phyloP scores from a whole-genome alignment of 2,329 filamentous ascomycete genomes.

The Beauveria medogensis region DNA sequence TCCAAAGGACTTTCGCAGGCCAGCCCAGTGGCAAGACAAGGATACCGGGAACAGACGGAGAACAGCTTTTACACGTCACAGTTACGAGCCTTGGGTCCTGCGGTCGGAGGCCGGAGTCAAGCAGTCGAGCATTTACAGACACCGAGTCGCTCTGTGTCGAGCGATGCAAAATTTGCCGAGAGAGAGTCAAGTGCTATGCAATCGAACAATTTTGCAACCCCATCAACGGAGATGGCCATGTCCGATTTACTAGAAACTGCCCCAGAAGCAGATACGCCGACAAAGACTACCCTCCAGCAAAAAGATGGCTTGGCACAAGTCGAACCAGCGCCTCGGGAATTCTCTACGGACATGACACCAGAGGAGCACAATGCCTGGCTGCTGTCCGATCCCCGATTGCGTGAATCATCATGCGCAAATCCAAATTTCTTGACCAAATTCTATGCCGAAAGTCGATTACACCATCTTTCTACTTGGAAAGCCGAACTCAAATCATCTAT shows the following conservation, averaged over 20 bases:
- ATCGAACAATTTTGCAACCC: background rate
- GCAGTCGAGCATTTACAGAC: conserved; percentile 21
- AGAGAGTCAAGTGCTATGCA: conserved; percentile 12
- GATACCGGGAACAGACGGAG: conserved; percentile 76
- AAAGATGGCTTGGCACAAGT: too few relatives aligned
- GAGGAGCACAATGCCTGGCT: conserved; percentile 89
- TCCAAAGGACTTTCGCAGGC: conserved; percentile 60
- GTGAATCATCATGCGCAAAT: conserved; percentile 85
- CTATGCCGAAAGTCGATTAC: conserved; percentile 88
- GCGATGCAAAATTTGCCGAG: background rate
- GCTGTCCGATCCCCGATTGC: conserved; percentile 73
- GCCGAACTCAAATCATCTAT: conserved; percentile 84
- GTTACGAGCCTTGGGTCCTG: conserved; percentile 37
- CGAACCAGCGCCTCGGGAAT: conserved; percentile 5
- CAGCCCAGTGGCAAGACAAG: conserved; percentile 45
- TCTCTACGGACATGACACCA: conserved; percentile 63
- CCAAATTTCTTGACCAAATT: conserved; percentile 91
- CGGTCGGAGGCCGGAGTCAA: conserved; percentile 22
- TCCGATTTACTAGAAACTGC: conserved; percentile 13
- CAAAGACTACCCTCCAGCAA: background rate
- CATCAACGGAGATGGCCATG: background rate
- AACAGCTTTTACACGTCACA: conserved; percentile 77
- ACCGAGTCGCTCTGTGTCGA: conserved; percentile 11
- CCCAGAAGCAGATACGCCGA: background rate
- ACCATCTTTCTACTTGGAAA: conserved; percentile 96